Evolutionary conservation across 139 green algal species (phyloP), one percentile per base, ranked within the genome.

Genomic region (Auxenochlorella pyrenoidosa): DNA sequence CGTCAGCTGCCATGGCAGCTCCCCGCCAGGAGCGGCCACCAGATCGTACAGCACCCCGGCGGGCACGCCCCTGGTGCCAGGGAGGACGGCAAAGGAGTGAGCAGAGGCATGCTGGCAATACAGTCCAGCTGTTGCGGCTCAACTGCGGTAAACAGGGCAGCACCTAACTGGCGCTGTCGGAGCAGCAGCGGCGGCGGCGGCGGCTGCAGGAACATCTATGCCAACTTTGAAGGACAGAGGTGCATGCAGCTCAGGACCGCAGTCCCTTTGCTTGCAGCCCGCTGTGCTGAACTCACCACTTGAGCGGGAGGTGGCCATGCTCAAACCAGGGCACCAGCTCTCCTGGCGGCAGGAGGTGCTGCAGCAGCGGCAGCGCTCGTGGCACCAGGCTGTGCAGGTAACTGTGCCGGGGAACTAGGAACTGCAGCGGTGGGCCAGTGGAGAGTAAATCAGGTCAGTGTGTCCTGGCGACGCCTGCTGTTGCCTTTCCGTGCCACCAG

Each of bases 261-360:
- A n/a, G n/a, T n/a, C n/a, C n/a, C n/a, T n/a, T n/a, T n/a, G n/a
- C n/a, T n/a, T n/a, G 47, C 44, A 40, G 32, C 76, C 54, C 16
- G 21, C 4, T 24, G 8, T 1, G n/a, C n/a, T n/a, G 44, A 1
- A 34, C 90, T 30, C 85, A 94, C 92, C 92, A 93, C 40, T 95
- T 93, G 28, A 95, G 88, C 0, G 93, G 85, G 41, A 93, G 79
- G 24, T 85, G 88, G 4, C 79, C 19, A 66, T 84, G 87, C 60
- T 94, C 91, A 34, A 95, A 92, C 93, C 93, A 95, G 19, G 93
- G 93, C 1, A 75, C 86, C 4, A 78, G 59, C 16, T 79, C 73
- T 4, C 36, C 79, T 4, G 90, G 89, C 0, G 93, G 90, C 75
- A 95, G 86, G 78, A 95, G 79, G 81, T 95, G 93, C 91, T 94